A percentile compares a stretch with the other conserved stretches of the same genome.
Conservation (phyloP, 441 rosid genomes). For the Brassica balearica region DNA sequence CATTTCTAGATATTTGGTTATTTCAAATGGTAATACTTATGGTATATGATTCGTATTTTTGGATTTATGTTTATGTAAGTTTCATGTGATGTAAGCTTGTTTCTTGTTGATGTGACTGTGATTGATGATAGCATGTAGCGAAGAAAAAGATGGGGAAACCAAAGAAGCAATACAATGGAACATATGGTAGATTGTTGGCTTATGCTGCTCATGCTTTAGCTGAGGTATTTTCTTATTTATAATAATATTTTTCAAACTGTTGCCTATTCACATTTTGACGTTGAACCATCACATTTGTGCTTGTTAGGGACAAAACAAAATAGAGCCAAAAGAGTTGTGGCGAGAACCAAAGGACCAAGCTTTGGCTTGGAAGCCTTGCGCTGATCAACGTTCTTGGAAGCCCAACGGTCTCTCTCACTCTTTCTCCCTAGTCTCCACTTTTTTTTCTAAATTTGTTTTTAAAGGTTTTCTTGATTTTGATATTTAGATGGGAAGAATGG, state of each 20-base stretch:
- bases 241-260: slow-evolving; percentile 12
- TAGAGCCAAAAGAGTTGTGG: slow-evolving; percentile 97
- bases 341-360: slow-evolving; percentile 74
- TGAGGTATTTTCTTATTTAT: slow-evolving; percentile 57
- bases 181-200: slow-evolving; percentile 83
- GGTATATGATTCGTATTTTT: slow-evolving; percentile 3
- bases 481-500: slow-evolving; percentile 79
- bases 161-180: slow-evolving; percentile 58
- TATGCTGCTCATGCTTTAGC: slow-evolving; percentile 94
- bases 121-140: slow-evolving; percentile 49
- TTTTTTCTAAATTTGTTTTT: background rate
- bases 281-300: background rate
- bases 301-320: slow-evolving; percentile 67
- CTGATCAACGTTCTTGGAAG: slow-evolving; percentile 79
- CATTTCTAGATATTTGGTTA: background rate
- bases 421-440: slow-evolving; percentile 19
- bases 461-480: background rate
- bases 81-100: slow-evolving; percentile 17
- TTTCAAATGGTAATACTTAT: background rate
- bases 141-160: slow-evolving; percentile 54
- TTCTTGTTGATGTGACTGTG: slow-evolving; percentile 1
- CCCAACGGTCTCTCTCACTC: slow-evolving; percentile 61
- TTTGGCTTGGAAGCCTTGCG: slow-evolving; percentile 92
- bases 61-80: slow-evolving; percentile 14
- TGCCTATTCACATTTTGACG: background rate